A percentile compares a stretch with the other conserved stretches of the same genome.
Evolutionary conservation across 169 alveolate species (phyloP).

Genomic region (Cyclospora cayetanensis): DNA sequence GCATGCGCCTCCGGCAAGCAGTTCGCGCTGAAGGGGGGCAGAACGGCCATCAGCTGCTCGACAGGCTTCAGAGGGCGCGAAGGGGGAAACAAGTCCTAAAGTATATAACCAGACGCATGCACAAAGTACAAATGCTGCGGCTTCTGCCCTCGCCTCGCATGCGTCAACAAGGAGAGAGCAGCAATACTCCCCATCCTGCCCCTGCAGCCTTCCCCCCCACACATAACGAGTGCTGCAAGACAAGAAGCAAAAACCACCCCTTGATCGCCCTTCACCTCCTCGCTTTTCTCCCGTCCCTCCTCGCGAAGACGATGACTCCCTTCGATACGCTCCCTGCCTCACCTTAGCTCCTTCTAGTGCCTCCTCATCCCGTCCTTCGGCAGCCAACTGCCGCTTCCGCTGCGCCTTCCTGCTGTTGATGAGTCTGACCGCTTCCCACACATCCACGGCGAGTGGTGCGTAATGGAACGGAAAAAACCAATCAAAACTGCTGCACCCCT

Average conservation of each 20-base stretch:
- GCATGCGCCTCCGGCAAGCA: slow-evolving; percentile 62
- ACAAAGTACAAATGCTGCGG: neutral
- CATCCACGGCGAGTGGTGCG: slow-evolving; percentile 87
- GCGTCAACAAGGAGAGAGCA: neutral
- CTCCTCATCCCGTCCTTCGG: neutral
- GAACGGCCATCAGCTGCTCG: slow-evolving; percentile 96
- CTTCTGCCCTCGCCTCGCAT: neutral
- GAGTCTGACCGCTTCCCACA: neutral
- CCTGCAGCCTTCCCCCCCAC: neutral
- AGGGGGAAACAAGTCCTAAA: slow-evolving; percentile 66
- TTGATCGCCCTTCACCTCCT: neutral
- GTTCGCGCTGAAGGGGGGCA: slow-evolving; percentile 92
- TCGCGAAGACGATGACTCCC: neutral
- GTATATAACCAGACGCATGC: neutral
- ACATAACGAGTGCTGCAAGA: neutral
- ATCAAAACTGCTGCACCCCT: slow-evolving; percentile 97
- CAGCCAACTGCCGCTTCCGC: neutral
- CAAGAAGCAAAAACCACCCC: neutral
- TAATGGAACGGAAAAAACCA: slow-evolving; percentile 99
- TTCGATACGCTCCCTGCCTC: neutral
- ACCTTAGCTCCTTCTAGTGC: slow-evolving; percentile 9
- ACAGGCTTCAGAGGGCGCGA: slow-evolving; percentile 95
- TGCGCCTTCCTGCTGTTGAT: neutral
- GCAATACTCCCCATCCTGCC: neutral
- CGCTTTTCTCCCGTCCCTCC: neutral